These are phyloP conservation scores for Diaporthe capsici DNA, from an alignment of 2,329 filamentous ascomycete genomes.

Conservation along the genomic window DNA sequence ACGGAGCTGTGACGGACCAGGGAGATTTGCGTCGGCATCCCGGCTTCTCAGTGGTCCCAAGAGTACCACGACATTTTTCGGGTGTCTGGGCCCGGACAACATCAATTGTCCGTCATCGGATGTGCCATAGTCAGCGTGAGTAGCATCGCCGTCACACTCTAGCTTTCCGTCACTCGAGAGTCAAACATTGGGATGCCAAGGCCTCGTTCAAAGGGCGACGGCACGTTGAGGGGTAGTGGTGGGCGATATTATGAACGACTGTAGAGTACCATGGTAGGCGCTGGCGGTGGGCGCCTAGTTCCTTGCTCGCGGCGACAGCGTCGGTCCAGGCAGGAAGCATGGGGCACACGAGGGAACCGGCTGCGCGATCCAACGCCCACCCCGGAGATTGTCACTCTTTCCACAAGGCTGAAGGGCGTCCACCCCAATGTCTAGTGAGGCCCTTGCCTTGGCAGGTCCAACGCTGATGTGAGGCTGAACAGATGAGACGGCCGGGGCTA, in stretches of 20 bases:
- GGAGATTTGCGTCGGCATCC: not conserved
- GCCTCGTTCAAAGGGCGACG: not conserved
- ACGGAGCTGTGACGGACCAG: constrained; percentile 16
- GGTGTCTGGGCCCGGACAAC: not conserved
- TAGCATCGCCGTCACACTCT: constrained; percentile 22
- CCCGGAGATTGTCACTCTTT: constrained; percentile 12
- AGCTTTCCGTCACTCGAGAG: not conserved
- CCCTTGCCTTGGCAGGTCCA: constrained; percentile 7
- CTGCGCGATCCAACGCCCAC: not conserved
- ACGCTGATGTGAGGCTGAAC: constrained; percentile 14
- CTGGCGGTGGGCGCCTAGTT: not conserved
- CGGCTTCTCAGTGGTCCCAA: not conserved
- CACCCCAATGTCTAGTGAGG: not conserved
- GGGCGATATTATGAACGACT: not conserved
- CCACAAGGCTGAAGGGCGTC: constrained; percentile 22
- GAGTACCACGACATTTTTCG: not conserved
- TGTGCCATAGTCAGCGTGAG: constrained; percentile 6
- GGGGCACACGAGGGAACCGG: constrained; percentile 5
- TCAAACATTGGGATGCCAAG: constrained; percentile 1
- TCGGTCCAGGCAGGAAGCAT: not conserved
- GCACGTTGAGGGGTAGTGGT: not conserved
- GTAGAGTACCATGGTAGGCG: constrained; percentile 6
- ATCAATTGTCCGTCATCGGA: constrained; percentile 1
- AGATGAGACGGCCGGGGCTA: constrained; percentile 8
- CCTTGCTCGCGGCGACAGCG: not conserved